These are phyloP conservation scores for Chytriomyces confervae DNA, from an alignment of 192 early-diverging fungal genomes.

Conservation along the genomic window DNA sequence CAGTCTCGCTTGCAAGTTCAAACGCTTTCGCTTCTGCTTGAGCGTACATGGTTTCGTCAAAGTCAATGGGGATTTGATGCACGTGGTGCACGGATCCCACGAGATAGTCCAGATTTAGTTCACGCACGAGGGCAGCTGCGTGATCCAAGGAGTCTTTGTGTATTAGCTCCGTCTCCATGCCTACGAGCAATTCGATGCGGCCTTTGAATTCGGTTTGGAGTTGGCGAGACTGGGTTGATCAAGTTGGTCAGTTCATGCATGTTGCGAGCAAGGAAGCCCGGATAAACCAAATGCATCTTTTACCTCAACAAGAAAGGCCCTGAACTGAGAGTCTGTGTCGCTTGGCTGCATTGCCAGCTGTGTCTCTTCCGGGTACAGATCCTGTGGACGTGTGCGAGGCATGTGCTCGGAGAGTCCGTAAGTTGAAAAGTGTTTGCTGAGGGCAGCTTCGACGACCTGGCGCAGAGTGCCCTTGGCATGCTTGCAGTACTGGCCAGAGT, in stretches of 20 bases:
- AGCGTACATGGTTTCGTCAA: slow-evolving; percentile 65
- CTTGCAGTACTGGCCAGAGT: slow-evolving; percentile 94
- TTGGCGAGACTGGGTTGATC: slow-evolving; percentile 75
- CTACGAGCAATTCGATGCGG: slow-evolving; percentile 70
- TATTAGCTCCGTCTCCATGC: slow-evolving; percentile 90
- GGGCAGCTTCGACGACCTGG: slow-evolving; percentile 78
- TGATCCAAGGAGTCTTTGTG: slow-evolving; percentile 56
- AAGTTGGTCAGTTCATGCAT: background rate
- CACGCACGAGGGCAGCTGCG: slow-evolving; percentile 53
- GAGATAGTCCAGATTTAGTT: slow-evolving; percentile 76
- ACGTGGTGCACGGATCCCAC: slow-evolving; percentile 96
- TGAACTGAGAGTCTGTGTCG: slow-evolving; percentile 68
- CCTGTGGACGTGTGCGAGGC: slow-evolving; percentile 72
- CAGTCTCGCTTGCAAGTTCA: slow-evolving; percentile 5
- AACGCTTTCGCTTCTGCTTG: slow-evolving; percentile 46
- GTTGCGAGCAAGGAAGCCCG: background rate
- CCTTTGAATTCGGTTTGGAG: slow-evolving; percentile 69
- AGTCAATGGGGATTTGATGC: slow-evolving; percentile 81
- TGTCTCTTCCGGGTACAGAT: slow-evolving; percentile 96
- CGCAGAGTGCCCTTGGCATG: slow-evolving; percentile 89
- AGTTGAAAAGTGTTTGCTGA: slow-evolving; percentile 69
- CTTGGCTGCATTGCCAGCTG: slow-evolving; percentile 69
- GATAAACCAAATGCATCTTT: background rate
- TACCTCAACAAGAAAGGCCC: slow-evolving; percentile 64
- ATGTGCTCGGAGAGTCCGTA: slow-evolving; percentile 94